Percentiles rank a stretch among this genome's conserved stretches.
These are phyloP conservation scores for Prillingera fragicola DNA, from an alignment of 1,284 basidiomycete genomes.

Conservation along the genomic window DNA sequence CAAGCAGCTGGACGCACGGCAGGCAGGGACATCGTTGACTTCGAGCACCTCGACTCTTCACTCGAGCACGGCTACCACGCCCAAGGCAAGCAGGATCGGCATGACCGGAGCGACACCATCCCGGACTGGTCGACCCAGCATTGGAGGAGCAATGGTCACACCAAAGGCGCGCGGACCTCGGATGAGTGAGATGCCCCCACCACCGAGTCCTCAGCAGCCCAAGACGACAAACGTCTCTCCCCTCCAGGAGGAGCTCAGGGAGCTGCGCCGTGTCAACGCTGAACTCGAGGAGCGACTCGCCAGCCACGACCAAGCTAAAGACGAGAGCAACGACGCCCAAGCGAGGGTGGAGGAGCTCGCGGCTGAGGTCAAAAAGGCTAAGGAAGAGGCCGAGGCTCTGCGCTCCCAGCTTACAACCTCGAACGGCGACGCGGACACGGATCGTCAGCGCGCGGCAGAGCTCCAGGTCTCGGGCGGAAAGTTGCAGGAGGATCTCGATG, in stretches of 20 bases:
- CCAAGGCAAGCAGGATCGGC: constrained; percentile 36
- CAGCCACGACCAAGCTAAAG: constrained; percentile 4
- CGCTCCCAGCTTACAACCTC: constrained; percentile 29
- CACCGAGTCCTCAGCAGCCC: constrained; percentile 40
- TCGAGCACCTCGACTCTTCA: constrained; percentile 4
- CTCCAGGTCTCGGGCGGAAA: constrained; percentile 32
- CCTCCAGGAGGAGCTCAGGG: constrained; percentile 43
- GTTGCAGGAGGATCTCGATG: constrained; percentile 24
- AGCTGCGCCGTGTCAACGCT: constrained; percentile 33
- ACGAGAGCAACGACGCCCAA: not conserved
- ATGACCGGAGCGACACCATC: constrained; percentile 30
- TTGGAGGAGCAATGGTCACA: constrained; percentile 37
- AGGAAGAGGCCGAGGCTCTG: constrained; percentile 31
- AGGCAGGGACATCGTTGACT: constrained; percentile 17
- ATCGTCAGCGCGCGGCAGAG: constrained; percentile 31
- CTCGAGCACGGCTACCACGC: constrained; percentile 29
- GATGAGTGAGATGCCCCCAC: constrained; percentile 46
- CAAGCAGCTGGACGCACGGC: constrained; percentile 60
- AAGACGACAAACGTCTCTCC: constrained; percentile 27
- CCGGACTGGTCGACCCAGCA: constrained; percentile 31
- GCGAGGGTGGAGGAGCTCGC: constrained; percentile 20
- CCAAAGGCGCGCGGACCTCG: constrained; percentile 37
- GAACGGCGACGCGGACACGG: constrained; percentile 39
- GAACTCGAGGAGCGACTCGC: constrained; percentile 29
- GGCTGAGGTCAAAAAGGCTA: constrained; percentile 25